Evolutionary conservation across 2,329 filamentous ascomycete genomes (phyloP), one percentile per base, ranked within the genome.

Genomic region (Botrytis fabae): DNA sequence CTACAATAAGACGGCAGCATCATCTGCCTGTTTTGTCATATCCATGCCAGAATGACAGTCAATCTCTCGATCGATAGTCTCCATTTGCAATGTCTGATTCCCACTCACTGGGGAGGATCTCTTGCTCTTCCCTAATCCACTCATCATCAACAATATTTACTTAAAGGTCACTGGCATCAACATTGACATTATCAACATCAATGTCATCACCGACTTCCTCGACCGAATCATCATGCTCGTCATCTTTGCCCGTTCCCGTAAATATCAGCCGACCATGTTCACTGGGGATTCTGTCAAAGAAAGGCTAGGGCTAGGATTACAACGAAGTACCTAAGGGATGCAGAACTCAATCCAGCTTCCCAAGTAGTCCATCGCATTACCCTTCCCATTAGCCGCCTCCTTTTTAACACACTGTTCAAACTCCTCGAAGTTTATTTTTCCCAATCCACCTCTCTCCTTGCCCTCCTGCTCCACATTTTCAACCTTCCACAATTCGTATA

Each of bases 301-400:
- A 59, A 69, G 14, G 9, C 57, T n/a, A 69, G 48, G 65, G 48
- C 16, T 57, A 22, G 38, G 65, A 40, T 40, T 28, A 28, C 28
- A 61, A 48, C 59, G 59, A 70, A 51, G 16, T 18, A 46, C 69
- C 35, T 74, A 81, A 38, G 89, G 89, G 76, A 92, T 91, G 81
- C 89, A 92, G 80, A 91, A 90, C 80, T 98, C 95, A 82, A 98
- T 93, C 95, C 95, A 98, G 78, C 90, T 93, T 74, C 93, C 93
- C 64, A 98, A 85, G 82, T 97, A 95, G 77, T 93, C 92, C 75
- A 95, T 85, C 70, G 91, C 84, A 79, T 90, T 89, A 22, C 86
- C 87, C 42, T 85, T 83, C 38, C 89, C 88, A 76, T 91, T 88
- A 64, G 69, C 76, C 7, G 75, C 57, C 28, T 74, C 73, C 54